Evolutionary conservation across 768 basidiomycete species (phyloP).

Genomic region (Panaeolus papilionaceus): DNA sequence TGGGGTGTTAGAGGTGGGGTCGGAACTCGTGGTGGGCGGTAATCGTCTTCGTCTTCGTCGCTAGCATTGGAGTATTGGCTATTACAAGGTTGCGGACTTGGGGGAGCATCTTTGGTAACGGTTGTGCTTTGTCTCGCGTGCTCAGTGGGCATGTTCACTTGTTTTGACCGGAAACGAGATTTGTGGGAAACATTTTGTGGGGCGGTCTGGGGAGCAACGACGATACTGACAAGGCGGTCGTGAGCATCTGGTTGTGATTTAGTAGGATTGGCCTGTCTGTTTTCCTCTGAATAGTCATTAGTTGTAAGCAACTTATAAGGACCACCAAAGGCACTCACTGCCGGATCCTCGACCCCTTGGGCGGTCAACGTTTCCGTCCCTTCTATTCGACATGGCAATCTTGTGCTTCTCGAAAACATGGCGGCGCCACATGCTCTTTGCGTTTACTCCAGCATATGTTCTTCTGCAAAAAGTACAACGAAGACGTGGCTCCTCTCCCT

Average conservation of each 20-base stretch:
- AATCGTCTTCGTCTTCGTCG: conserved; percentile 29
- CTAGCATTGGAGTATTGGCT: conserved; percentile 21
- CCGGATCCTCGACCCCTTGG: conserved; percentile 68
- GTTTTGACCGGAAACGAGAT: conserved; percentile 49
- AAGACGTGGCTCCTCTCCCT: conserved; percentile 80
- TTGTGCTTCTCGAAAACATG: conserved; percentile 92
- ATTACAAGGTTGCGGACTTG: neutral
- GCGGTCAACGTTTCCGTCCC: conserved; percentile 66
- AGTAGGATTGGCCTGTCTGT: conserved; percentile 42
- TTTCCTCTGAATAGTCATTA: conserved; percentile 55
- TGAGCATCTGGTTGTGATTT: conserved; percentile 42
- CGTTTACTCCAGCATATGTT: conserved; percentile 86
- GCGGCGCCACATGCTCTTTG: conserved; percentile 90
- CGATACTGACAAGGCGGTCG: conserved; percentile 49
- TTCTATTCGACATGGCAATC: conserved; percentile 87
- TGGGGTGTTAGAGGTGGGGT: conserved; percentile 47
- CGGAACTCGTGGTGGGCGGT: conserved; percentile 29
- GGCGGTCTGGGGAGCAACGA: conserved; percentile 46
- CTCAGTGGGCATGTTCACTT: conserved; percentile 30
- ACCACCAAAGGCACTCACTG: conserved; percentile 54
- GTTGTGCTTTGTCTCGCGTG: conserved; percentile 32
- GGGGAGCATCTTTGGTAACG: neutral
- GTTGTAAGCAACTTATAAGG: conserved; percentile 14
- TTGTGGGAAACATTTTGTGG: conserved; percentile 43
- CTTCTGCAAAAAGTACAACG: conserved; percentile 87